phyloP scores from a whole-genome alignment of 2,329 filamentous ascomycete species.

The Penicillium sp. region DNA sequence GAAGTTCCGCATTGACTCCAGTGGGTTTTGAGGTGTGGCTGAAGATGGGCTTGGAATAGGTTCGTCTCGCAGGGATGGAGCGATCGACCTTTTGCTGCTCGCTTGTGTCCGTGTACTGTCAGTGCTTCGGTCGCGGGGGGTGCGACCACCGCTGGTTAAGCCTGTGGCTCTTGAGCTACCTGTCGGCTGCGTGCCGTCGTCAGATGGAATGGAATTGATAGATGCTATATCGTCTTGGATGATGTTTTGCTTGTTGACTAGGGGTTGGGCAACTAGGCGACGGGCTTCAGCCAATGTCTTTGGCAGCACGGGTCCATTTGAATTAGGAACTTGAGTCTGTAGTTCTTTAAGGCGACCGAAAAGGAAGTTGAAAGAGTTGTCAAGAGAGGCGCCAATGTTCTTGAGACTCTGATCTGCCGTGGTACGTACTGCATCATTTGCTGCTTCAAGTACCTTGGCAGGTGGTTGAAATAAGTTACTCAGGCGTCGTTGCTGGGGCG shows the following conservation, averaged over 20 bases:
- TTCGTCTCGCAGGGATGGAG: constrained; percentile 26
- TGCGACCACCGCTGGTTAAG: constrained; percentile 67
- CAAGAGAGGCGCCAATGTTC: constrained; percentile 84
- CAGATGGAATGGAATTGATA: constrained; percentile 39
- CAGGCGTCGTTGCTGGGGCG: constrained; percentile 69
- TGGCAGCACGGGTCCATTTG: constrained; percentile 59
- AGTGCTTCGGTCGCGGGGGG: constrained; percentile 68
- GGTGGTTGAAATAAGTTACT: constrained; percentile 86
- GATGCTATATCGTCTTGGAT: constrained; percentile 55
- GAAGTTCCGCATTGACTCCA: constrained; percentile 80
- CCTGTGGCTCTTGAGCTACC: constrained; percentile 53
- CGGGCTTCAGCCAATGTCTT: constrained; percentile 91
- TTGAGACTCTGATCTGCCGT: constrained; percentile 91
- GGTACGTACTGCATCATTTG: constrained; percentile 79
- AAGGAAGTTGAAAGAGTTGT: constrained; percentile 90
- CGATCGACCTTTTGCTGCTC: constrained; percentile 44
- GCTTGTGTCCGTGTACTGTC: constrained; percentile 59
- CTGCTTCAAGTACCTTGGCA: constrained; percentile 75
- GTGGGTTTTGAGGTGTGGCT: constrained; percentile 53
- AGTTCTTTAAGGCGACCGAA: constrained; percentile 80
- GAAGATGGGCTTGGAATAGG: constrained; percentile 18
- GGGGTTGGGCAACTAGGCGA: constrained; percentile 70
- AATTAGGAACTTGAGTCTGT: constrained; percentile 51
- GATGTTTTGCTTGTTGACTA: constrained; percentile 51
- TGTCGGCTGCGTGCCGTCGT: constrained; percentile 35